A percentile compares a stretch with the other conserved stretches of the same genome.
Conservation (phyloP, 2,329 filamentous ascomycete species). For the Alternaria rosae region DNA sequence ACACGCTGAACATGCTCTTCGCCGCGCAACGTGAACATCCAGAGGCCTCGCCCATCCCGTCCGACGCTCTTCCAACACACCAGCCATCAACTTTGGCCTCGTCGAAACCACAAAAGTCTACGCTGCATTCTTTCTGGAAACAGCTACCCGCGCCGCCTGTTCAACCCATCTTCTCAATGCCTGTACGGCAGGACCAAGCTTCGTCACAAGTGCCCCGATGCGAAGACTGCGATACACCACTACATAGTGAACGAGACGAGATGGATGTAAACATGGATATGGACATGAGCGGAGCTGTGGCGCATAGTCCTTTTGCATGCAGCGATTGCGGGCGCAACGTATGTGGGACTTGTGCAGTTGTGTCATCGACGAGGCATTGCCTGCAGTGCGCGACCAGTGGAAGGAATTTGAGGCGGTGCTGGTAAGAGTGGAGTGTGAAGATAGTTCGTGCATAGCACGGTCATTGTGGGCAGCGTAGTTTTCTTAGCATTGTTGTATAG, state of each 20-base stretch:
- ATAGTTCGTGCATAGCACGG: not conserved
- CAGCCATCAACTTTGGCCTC: conserved; percentile 12
- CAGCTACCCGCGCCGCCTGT: conserved; percentile 46
- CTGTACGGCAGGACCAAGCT: conserved; percentile 16
- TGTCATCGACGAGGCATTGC: conserved; percentile 49
- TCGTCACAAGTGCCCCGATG: conserved; percentile 39
- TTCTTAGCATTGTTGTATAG: conserved; percentile 10
- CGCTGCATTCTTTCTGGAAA: conserved; percentile 58
- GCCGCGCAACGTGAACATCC: conserved; percentile 51
- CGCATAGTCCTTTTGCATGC: conserved; percentile 46
- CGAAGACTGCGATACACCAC: conserved; percentile 54
- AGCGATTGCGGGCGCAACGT: conserved; percentile 49
- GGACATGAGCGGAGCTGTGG: conserved; percentile 35
- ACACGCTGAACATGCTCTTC: conserved; percentile 56
- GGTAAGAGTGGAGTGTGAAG: conserved; percentile 7
- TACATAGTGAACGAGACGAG: conserved; percentile 39
- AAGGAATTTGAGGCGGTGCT: conserved; percentile 22
- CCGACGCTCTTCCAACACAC: conserved; percentile 24
- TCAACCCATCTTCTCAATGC: conserved; percentile 24
- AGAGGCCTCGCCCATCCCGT: conserved; percentile 37
- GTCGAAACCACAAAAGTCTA: conserved; percentile 51
- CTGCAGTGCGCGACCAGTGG: conserved; percentile 49
- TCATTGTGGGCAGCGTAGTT: not conserved
- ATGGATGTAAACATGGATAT: conserved; percentile 52
- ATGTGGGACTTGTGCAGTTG: conserved; percentile 54